These are phyloP conservation scores for Adansonia gregorii DNA, from an alignment of 441 rosid species.

Conservation along the genomic window DNA sequence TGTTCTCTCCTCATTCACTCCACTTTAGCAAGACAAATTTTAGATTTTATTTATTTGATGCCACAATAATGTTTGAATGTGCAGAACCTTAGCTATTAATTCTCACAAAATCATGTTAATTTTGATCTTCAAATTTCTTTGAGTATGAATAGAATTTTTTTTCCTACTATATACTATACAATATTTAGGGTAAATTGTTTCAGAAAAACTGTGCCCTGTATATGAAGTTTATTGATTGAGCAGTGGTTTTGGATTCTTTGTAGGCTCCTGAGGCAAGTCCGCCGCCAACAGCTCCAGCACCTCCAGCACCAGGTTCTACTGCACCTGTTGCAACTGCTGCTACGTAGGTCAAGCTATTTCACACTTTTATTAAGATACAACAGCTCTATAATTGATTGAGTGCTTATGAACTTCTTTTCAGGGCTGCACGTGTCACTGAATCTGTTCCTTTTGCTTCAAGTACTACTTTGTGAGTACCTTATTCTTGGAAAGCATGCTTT, in stretches of 20 bases:
- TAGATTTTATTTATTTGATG: no score
- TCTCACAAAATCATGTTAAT: neutral
- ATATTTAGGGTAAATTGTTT: neutral
- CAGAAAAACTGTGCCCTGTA: neutral
- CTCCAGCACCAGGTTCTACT: conserved; percentile 45
- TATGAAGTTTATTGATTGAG: neutral
- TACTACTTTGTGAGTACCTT: conserved; percentile 35
- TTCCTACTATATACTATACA: neutral
- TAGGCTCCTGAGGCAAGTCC: conserved; percentile 53
- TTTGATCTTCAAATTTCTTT: neutral
- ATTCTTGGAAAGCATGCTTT: conserved; percentile 17
- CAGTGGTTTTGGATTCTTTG: conserved; percentile 22
- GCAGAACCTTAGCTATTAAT: neutral
- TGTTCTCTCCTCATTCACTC: neutral
- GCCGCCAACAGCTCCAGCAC: neutral
- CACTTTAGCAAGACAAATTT: no score
- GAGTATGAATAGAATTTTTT: neutral
- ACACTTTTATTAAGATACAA: neutral
- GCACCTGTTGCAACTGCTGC: conserved; percentile 32
- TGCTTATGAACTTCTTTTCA: neutral
- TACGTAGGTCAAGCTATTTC: conserved; percentile 35
- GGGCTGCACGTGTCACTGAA: conserved; percentile 24
- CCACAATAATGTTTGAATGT: neutral
- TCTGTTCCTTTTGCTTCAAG: conserved; percentile 38
- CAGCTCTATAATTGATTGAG: neutral